phyloP scores from a whole-genome alignment of 1,284 basidiomycete species.

The Ceratobasidium sp. region DNA sequence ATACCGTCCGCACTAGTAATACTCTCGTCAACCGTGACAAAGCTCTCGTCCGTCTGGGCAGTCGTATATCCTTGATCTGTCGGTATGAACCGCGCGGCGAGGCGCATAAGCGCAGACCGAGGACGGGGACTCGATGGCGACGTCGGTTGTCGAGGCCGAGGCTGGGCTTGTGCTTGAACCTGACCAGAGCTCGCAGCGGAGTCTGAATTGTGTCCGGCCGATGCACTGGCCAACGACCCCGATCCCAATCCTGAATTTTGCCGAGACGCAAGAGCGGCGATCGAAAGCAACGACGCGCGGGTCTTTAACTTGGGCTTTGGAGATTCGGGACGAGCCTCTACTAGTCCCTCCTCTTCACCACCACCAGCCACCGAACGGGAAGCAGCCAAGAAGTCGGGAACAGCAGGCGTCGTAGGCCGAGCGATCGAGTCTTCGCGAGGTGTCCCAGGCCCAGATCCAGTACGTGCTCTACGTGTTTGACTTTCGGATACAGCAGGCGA shows the following conservation, averaged over 20 bases:
- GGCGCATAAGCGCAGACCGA: slow-evolving; percentile 12
- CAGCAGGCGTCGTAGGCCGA: slow-evolving; percentile 27
- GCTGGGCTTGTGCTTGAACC: no score
- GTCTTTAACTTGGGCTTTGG: slow-evolving; percentile 21
- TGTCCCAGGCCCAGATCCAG: background rate
- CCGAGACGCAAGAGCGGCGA: background rate
- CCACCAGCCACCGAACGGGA: background rate
- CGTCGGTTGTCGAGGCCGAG: background rate
- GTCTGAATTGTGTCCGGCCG: background rate
- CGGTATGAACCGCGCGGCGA: slow-evolving; percentile 10
- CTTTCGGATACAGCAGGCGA: background rate
- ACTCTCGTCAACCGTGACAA: background rate
- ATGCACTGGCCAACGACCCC: background rate
- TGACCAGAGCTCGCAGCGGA: background rate
- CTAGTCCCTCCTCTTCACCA: background rate
- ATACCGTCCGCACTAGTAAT: slow-evolving; percentile 2
- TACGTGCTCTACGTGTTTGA: background rate
- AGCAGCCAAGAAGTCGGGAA: slow-evolving; percentile 30
- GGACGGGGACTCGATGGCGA: slow-evolving; percentile 2
- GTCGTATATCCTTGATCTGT: background rate
- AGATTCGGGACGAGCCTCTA: background rate
- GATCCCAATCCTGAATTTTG: no score
- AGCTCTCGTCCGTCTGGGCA: slow-evolving; percentile 16
- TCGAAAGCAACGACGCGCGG: slow-evolving; percentile 20
- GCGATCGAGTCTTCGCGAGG: background rate